Evolutionary conservation across 129 eudicot genomes (phyloP).

Genomic region (Smallanthus sonchifolius): DNA sequence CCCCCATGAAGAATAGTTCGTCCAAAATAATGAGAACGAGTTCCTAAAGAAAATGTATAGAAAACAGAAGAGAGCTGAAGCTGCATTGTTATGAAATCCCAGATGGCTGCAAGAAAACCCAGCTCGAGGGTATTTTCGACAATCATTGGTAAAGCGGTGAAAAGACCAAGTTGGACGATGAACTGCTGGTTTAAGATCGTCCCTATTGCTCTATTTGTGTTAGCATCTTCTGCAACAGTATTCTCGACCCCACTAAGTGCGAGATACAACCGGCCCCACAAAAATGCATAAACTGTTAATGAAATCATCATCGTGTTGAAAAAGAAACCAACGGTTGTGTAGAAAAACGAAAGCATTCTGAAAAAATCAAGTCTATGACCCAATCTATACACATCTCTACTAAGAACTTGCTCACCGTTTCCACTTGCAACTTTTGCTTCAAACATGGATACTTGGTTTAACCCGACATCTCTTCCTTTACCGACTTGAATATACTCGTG

Average conservation of each 20-base stretch:
- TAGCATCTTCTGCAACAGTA: conserved; percentile 32
- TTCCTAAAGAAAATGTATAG: conserved; percentile 84
- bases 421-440: conserved; percentile 98
- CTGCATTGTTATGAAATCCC: conserved; percentile 96
- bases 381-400: conserved; percentile 88
- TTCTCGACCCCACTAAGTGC: conserved; percentile 84
- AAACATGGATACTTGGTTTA: conserved; percentile 91
- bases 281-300: conserved; percentile 79
- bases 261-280: conserved; percentile 92
- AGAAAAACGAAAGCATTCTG: conserved; percentile 92
- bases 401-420: conserved; percentile 93
- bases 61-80: conserved; percentile 87
- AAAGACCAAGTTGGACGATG: conserved; percentile 77
- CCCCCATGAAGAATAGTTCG: conserved; percentile 96
- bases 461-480: conserved; percentile 94
- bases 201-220: conserved; percentile 71
- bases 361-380: conserved; percentile 95
- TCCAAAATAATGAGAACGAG: conserved; percentile 91
- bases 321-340: conserved; percentile 90
- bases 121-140: conserved; percentile 85
- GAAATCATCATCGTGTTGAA: conserved; percentile 83
- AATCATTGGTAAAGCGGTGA: conserved; percentile 92
- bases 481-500: conserved; percentile 95
- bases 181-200: conserved; percentile 88
- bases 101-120: conserved; percentile 77